A percentile compares a stretch with the other conserved stretches of the same genome.
phyloP scores from a whole-genome alignment of 208 protist species.

The Acanthamoeba rhysodes region DNA sequence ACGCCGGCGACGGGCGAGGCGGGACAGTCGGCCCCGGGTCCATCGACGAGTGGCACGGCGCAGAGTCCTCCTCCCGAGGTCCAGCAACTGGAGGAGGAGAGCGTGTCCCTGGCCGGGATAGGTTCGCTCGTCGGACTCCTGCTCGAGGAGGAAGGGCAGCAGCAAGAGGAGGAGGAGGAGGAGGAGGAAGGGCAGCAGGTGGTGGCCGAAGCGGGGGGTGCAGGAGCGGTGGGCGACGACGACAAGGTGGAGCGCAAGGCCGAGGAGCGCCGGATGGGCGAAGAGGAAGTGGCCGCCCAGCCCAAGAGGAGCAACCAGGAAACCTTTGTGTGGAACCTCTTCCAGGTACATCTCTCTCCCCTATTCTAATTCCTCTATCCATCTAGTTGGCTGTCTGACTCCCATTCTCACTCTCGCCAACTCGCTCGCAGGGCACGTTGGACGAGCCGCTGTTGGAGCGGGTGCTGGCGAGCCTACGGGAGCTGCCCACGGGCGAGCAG shows the following conservation, averaged over 20 bases:
- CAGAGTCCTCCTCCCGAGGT: no score
- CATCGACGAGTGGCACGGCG: no score
- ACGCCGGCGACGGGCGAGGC: no score
- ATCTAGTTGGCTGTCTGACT: neutral
- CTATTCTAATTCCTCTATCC: neutral
- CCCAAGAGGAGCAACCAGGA: constrained; percentile 11
- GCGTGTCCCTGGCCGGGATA: neutral
- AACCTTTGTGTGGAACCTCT: constrained; percentile 28
- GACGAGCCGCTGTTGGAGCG: constrained; percentile 41
- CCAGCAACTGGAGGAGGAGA: no score
- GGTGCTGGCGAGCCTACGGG: constrained; percentile 1
- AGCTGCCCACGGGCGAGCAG: neutral
- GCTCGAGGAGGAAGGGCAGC: neutral
- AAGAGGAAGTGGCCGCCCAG: neutral
- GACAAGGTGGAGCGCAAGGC: neutral
- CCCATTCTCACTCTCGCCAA: neutral
- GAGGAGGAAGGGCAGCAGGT: neutral
- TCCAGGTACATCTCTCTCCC: neutral
- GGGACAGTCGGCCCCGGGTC: no score
- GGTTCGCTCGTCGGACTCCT: neutral
- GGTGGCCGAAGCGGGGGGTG: neutral
- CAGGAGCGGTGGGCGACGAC: no score
- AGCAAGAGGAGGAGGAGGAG: neutral
- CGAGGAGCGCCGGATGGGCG: neutral
- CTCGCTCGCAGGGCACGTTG: neutral